These are phyloP conservation scores for Neofusicoccum kwambonambiense DNA, from an alignment of 2,329 filamentous ascomycete genomes.

Conservation along the genomic window DNA sequence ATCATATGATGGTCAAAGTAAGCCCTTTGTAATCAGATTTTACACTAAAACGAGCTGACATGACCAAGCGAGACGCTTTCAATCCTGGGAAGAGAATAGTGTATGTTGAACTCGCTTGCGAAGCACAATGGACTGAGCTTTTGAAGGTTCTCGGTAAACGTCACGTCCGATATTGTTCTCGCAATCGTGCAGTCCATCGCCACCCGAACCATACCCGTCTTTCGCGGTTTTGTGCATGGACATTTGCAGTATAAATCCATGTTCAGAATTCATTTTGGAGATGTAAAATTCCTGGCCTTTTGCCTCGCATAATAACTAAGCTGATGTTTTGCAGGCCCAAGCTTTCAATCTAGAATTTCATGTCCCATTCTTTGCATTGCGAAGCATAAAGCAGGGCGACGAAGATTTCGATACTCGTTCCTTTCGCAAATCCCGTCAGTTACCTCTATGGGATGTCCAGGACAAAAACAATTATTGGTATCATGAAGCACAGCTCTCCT, in stretches of 20 bases:
- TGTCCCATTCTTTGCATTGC: background rate
- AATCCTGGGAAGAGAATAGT: background rate
- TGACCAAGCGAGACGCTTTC: background rate
- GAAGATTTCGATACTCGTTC: background rate
- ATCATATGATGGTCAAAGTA: background rate
- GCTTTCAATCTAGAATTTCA: background rate
- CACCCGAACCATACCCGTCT: background rate
- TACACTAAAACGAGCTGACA: too few species aligned
- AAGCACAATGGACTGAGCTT: background rate
- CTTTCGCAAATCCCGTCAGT: background rate
- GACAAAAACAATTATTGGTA: background rate
- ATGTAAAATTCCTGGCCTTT: background rate
- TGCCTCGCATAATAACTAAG: background rate
- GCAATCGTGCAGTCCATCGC: background rate
- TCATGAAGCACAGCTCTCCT: slow-evolving; percentile 17
- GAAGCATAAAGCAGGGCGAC: background rate
- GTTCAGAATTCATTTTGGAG: background rate
- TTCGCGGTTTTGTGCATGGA: background rate
- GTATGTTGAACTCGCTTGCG: background rate
- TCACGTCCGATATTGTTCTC: background rate
- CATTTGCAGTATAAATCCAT: background rate
- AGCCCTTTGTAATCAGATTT: background rate
- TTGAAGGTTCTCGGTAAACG: background rate
- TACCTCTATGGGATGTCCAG: background rate
- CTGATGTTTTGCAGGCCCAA: background rate